Base-by-base conservation (phyloP, 2,329 filamentous ascomycete species). In the Calonectria pteridis region DNA sequence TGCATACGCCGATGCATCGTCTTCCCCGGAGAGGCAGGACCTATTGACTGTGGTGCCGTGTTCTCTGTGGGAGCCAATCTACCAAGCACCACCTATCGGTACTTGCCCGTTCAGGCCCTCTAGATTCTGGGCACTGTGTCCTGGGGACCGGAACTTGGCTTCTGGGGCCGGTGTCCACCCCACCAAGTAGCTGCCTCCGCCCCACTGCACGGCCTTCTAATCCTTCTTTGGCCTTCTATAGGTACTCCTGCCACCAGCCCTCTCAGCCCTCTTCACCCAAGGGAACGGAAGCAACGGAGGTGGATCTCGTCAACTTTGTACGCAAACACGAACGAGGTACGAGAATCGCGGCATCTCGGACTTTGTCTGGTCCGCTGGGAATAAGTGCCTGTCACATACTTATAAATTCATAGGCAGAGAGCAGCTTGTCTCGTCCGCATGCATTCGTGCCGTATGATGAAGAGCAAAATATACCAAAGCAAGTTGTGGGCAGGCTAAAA, bases 121-220 rank as follows among this genome's bases (percentile, higher is more conserved):
- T 11, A 33, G n/a, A 20, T 37, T 58, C 26, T 67, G 63, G 64
- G 66, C 55, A 67, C 70, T 67, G 70, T 67, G 70, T 7, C 64
- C 33, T 50, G 59, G 51, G 65, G 33, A 28, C 66, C 37, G 66
- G 51, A 62, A 62, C 55, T 40, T 40, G 35, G 37, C 65, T 31
- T 67, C 63, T 53, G 43, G 31, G 43, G 43, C 69, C 63, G 53
- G 53, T 31, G 33, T 33, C 33, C 55, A 59, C 55, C 33, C 13
- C 13, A 23, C 33, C 55, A 26, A 59, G 55, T 40, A 35, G 55
- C n/a, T 16, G 23, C 33, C 33, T 59, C 31, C 26, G 43, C 55
- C 23, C 55, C 55, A 37, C 55, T 40, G 55, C 23, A 37, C 23
- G 35, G 46, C 18, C 58, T 69, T 72, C 58, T 43, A 69, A 50